Base-by-base conservation (phyloP, 495 filamentous ascomycete species). In the Daldinia caldariorum region DNA sequence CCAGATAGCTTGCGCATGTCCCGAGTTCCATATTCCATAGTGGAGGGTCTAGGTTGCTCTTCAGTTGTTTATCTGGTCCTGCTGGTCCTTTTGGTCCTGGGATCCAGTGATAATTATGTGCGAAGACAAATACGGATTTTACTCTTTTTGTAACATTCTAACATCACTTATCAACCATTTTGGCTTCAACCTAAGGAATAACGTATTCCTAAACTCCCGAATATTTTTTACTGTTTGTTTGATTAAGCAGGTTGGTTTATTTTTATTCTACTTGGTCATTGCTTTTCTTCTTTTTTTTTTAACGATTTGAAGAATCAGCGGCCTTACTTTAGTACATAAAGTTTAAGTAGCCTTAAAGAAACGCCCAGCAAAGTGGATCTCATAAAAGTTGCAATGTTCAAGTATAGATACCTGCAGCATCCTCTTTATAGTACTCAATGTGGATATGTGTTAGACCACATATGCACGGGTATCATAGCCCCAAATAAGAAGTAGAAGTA, bases 11-110 rank as follows among this genome's bases (percentile, higher is more conserved):
- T 65, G 51, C 61, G 65, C 70, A 39, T 72, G 65, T 72, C 65
- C 70, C 70, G 61, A 69, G 61, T 66, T 58, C 70, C 70, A 68
- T 62, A 35, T 66, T 58, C 70, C 70, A 68, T 62, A 35, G 45
- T 66, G 65, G 70, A 69, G 70, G 70, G 70, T 72, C 69, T 72
- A 35, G 60, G 60, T 60, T 35, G 32, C 50, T 26, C 26, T 26
- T 3, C 26, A 1, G 26, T 49, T 49, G 45, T 45, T 50, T 45
- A 69, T 53, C 58, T 62, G 37, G 59, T 59, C 54, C 29, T 43
- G 26, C 26, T 26, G 26, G 26, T 59, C 54, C 29, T 43, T 1
- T 3, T 26, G 26, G 26, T 26, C 26, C 26, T 26, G 26, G 64
- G 61, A 72, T 66, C 65, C 61, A 69, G 57, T 69, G 51, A 69